Evolutionary conservation across 2,329 filamentous ascomycete species (phyloP).

Genomic region (Claviceps lovelessii): DNA sequence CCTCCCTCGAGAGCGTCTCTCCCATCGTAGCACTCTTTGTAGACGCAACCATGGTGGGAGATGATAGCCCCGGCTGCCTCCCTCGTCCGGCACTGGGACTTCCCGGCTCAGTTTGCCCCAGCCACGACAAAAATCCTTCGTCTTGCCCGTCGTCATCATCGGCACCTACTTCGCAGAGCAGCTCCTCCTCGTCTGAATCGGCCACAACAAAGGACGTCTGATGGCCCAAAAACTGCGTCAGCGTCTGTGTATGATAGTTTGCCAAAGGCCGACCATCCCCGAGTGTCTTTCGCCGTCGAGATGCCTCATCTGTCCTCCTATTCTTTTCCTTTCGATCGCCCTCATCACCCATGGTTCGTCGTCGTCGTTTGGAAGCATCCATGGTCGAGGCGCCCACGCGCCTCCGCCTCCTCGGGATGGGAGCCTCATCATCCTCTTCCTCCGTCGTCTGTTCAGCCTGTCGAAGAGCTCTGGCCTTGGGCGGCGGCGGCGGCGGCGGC

Average conservation of each 20-base stretch:
- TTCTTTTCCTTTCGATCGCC: constrained; percentile 3
- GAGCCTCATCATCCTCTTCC: constrained; percentile 11
- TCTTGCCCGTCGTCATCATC: constrained; percentile 12
- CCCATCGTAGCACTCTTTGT: not conserved
- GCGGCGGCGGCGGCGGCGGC: not conserved
- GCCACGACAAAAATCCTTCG: constrained; percentile 21
- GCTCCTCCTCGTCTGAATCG: constrained; percentile 21
- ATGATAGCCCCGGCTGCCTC: not conserved
- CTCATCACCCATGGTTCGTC: not conserved
- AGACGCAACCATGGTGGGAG: not conserved
- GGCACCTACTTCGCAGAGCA: not conserved
- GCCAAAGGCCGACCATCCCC: constrained; percentile 18
- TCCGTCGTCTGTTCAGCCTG: not conserved
- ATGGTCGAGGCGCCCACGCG: not conserved
- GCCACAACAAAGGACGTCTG: constrained; percentile 19
- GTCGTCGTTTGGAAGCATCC: not conserved
- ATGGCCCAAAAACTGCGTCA: constrained; percentile 24
- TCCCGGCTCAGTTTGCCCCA: constrained; percentile 11
- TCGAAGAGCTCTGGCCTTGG: not conserved
- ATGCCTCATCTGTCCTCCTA: constrained; percentile 3
- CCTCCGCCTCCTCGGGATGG: constrained; percentile 13
- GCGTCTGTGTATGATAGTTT: constrained; percentile 26
- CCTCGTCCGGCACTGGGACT: constrained; percentile 14
- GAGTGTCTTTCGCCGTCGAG: constrained; percentile 18
- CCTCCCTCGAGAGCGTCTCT: constrained; percentile 12